Evolutionary conservation across 352 stramenopile genomes (phyloP), one percentile per base, ranked within the genome.

Genomic region (Globisporangium splendens): DNA sequence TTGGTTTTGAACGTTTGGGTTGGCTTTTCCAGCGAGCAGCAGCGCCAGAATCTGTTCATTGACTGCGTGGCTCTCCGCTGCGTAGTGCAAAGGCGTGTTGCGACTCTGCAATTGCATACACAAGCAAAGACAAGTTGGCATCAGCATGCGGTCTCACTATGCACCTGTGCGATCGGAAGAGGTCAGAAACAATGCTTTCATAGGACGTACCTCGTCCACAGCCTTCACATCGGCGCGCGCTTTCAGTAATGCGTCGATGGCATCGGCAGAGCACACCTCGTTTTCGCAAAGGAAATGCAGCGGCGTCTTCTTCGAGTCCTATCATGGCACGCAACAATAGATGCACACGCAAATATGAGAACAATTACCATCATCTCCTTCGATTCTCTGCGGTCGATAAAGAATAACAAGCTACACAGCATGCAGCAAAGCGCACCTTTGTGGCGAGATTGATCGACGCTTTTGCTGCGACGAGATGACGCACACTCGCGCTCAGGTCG

Each of bases 271-370:
- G 21, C 79, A 69, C 6, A 56, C 50, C 55, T 92, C 82, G 54
- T 90, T 94, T 56, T 87, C 82, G 56, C 82, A 91, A 18, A 93
- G 60, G 18, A 91, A 56, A 59, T 93, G 84, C 35, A 93, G 77
- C 44, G 79, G 73, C 2, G 78, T 72, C 54, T 85, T 85, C 50
- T 71, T 69, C 22, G 67, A 75, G 50, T 82, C 70, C 75, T 85
- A 49, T 17, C 6, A 39, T 10, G 10, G 38, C 38, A 43, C 38
- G 38, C 38, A 8, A 13, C n/a, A 8, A 50, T 17, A 47, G 14
- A 21, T 4, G 44, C 7, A 47, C 17, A 15, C 46, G 53, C 13
- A 50, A 15, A 17, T 17, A 14, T 24, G 39, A 47, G 54, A 14
- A 35, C 22, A 57, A 13, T 21, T 33, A 21, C 5, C 28, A 35